Conservation (phyloP, 192 early-diverging fungal genomes). For the Coemansia sp. region DNA sequence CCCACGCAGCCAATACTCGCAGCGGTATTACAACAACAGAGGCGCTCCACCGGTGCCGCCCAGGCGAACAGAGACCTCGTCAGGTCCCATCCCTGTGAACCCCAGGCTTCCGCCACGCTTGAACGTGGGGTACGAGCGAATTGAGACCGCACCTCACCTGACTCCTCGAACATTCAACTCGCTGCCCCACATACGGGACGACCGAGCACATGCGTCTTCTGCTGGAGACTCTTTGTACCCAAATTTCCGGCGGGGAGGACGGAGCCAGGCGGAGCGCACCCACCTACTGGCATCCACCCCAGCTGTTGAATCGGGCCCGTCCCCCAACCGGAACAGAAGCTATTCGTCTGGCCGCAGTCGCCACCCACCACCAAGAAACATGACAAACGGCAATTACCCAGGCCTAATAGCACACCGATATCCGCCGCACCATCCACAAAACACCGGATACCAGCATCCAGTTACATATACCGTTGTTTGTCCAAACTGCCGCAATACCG, state of each 20-base stretch:
- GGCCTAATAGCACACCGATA: background rate
- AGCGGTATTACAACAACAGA: slow-evolving; percentile 12
- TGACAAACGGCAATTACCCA: background rate
- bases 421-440: background rate
- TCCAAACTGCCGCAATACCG: slow-evolving; percentile 30
- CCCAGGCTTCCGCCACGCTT: slow-evolving; percentile 22
- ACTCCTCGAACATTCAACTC: slow-evolving; percentile 23
- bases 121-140: slow-evolving; percentile 34
- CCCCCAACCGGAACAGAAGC: background rate
- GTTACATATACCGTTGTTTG: slow-evolving; percentile 12
- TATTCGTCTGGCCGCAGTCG: background rate
- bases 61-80: slow-evolving; percentile 14
- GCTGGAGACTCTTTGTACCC: background rate
- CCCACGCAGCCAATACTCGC: slow-evolving; percentile 45
- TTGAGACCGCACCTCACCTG: slow-evolving; percentile 26
- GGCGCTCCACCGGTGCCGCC: slow-evolving; percentile 20
- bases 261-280: background rate
- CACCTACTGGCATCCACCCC: background rate
- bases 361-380: background rate
- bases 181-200: slow-evolving; percentile 11
- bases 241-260: background rate
- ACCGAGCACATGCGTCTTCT: background rate
- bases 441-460: background rate
- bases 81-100: slow-evolving; percentile 30
- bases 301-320: background rate